Evolutionary conservation across 164 flowering plant species (phyloP).

Genomic region (Akebia trifoliata): DNA sequence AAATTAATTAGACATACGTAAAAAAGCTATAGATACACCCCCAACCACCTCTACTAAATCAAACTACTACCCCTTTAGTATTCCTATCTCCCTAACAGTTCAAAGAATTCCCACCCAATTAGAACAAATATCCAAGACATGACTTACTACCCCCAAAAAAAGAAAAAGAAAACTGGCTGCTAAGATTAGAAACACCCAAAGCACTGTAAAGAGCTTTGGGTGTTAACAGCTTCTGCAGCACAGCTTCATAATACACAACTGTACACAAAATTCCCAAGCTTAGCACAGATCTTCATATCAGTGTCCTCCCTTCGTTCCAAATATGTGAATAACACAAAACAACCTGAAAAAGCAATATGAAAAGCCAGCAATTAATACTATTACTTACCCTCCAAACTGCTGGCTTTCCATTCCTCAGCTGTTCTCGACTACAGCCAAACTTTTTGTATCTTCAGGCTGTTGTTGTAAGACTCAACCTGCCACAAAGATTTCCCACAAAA

Average conservation of each 20-base stretch:
- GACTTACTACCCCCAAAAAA: too few species aligned
- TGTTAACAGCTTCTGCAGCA: background rate
- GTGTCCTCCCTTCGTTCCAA: too few species aligned
- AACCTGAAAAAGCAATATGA: constrained; percentile 8
- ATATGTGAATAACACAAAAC: too few species aligned
- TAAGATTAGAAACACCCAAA: background rate
- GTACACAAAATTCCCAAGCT: background rate
- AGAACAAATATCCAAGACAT: too few species aligned
- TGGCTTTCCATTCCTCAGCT: constrained; percentile 33
- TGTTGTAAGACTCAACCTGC: constrained; percentile 44
- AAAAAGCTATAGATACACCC: too few species aligned
- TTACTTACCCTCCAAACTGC: constrained; percentile 34
- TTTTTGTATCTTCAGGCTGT: constrained; percentile 24
- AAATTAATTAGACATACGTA: too few species aligned
- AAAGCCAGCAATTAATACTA: constrained; percentile 9
- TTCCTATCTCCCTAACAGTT: too few species aligned
- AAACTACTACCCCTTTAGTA: too few species aligned
- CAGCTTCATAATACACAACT: background rate
- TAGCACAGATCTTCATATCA: background rate
- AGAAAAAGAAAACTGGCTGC: too few species aligned
- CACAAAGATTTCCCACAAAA: constrained; percentile 8
- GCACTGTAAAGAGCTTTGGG: background rate
- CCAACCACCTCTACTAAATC: too few species aligned
- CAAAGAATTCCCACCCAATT: too few species aligned
- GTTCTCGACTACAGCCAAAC: background rate